Evolutionary conservation across 495 filamentous ascomycete genomes (phyloP).

Genomic region (Extremus antarcticus): DNA sequence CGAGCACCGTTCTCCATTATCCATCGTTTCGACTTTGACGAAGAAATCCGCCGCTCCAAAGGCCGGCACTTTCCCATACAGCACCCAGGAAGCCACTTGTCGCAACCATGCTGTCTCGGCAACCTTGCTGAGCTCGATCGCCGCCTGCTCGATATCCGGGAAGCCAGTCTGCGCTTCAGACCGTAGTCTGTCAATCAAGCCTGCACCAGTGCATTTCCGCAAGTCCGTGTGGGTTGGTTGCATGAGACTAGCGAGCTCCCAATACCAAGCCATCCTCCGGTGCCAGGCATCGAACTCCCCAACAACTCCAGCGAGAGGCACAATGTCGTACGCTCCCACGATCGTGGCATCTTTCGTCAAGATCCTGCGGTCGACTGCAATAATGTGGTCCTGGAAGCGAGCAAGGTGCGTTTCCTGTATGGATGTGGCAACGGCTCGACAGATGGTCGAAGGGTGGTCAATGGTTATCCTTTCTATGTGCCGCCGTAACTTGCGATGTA

Average conservation of each 20-base stretch:
- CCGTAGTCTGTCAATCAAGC: conserved; percentile 65
- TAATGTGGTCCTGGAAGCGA: conserved; percentile 68
- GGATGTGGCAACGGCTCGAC: conserved; percentile 74
- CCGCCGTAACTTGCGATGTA: conserved; percentile 58
- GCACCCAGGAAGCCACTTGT: conserved; percentile 76
- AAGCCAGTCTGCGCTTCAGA: conserved; percentile 77
- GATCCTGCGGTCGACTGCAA: conserved; percentile 71
- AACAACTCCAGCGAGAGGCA: conserved; percentile 76
- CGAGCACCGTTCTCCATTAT: conserved; percentile 11
- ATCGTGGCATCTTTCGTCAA: conserved; percentile 57
- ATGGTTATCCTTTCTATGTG: conserved; percentile 54
- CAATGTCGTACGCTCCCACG: conserved; percentile 85
- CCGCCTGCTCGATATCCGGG: conserved; percentile 65
- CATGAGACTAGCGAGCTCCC: conserved; percentile 58
- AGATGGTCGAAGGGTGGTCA: conserved; percentile 64
- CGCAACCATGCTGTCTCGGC: conserved; percentile 88
- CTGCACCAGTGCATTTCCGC: conserved; percentile 46
- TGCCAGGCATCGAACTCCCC: conserved; percentile 77
- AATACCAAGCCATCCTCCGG: conserved; percentile 75
- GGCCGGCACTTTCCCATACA: conserved; percentile 71
- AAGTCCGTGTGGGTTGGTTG: conserved; percentile 21
- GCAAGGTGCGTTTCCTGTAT: conserved; percentile 64
- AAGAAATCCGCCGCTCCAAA: conserved; percentile 74
- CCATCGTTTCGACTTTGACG: conserved; percentile 40
- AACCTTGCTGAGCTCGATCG: conserved; percentile 54